Conservation (phyloP, 1,139 yeast species). For the Blastobotrys malaysiensis region DNA sequence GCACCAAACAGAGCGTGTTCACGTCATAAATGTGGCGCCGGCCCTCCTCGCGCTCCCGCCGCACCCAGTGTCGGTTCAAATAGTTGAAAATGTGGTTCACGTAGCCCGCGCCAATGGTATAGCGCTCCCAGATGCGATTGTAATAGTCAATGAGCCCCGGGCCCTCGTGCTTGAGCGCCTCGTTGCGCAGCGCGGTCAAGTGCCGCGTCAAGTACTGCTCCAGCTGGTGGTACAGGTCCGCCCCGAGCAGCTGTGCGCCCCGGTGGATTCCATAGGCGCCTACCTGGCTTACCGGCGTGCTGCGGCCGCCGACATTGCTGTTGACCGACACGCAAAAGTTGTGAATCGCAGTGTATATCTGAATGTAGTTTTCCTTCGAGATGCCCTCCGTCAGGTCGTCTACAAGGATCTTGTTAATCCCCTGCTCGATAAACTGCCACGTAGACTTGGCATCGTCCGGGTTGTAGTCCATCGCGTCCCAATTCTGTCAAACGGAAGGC, state of each 20-base stretch:
- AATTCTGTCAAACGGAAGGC: too few relatives aligned
- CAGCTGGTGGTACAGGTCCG: conserved; percentile 75
- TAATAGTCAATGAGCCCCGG: conserved; percentile 81
- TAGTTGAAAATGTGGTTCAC: conserved; percentile 92
- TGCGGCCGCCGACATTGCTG: conserved; percentile 34
- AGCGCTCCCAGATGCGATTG: conserved; percentile 84
- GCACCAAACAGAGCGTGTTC: conserved; percentile 74
- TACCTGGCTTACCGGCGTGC: conserved; percentile 4
- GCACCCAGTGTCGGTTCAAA: conserved; percentile 96
- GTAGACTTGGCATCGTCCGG: background rate
- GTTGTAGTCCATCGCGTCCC: background rate
- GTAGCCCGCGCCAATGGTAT: conserved; percentile 85
- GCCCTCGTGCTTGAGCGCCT: conserved; percentile 28
- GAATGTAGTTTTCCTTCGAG: conserved; percentile 34
- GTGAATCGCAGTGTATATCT: conserved; percentile 62
- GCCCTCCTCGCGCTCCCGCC: conserved; percentile 95
- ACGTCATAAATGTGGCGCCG: conserved; percentile 86
- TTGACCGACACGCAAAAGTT: conserved; percentile 89
- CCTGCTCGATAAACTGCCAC: conserved; percentile 37
- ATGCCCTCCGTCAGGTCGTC: conserved; percentile 35
- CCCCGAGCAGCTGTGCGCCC: conserved; percentile 61
- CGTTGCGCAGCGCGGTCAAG: conserved; percentile 42
- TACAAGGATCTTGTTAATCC: conserved; percentile 36
- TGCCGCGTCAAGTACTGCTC: conserved; percentile 61
- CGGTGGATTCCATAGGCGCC: conserved; percentile 22